Evolutionary conservation across 202 grass and related monocot species (phyloP), one percentile per base, ranked within the genome.

Genomic region (Tripidium arundinaceum): DNA sequence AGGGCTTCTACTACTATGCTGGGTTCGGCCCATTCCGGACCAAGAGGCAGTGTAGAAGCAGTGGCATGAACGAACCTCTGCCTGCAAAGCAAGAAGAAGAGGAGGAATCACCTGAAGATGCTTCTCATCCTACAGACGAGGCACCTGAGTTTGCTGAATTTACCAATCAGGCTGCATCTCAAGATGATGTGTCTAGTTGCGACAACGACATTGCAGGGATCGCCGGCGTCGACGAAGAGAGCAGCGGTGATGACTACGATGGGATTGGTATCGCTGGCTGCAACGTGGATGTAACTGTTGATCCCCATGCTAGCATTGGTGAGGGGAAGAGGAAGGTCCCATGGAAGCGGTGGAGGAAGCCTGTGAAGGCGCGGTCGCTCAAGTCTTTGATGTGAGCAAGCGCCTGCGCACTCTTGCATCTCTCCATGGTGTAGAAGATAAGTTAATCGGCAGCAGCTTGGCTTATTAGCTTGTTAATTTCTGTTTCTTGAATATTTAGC

Each of bases 1-100:
- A 83, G 52, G 87, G 81, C 31, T 94, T 88, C 87, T 97, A 94
- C 70, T 94, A 97, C 80, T 97, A 97, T 27, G 57, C 85, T 0
- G 94, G 89, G 15, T 97, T 94, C 26, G 87, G 94, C 1, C 91
- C 89, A 3, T 90, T 74, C 68, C 71, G 77, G 24, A 67, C 36
- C 63, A 90, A 90, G 83, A 84, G 84, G 79, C 78, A 76, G 12
- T 43, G 33, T n/a, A 49, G 71, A 55, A 34, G 69, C 2, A 45
- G 78, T 6, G 46, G 41, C 12, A 39, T 72, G 16, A 65, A 81
- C 10, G 81, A 65, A 13, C 31, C 74, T 40, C 8, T 74, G 4
- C 72, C 68, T 13, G 41, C 26, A 19, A 68, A 78, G 19, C 40
- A 83, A 55, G n/a, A n/a, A n/a, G 34, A 83, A 3, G 47, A 47